Base-by-base conservation (phyloP, 2,329 filamentous ascomycete genomes). In the Furcasterigmium furcatum region DNA sequence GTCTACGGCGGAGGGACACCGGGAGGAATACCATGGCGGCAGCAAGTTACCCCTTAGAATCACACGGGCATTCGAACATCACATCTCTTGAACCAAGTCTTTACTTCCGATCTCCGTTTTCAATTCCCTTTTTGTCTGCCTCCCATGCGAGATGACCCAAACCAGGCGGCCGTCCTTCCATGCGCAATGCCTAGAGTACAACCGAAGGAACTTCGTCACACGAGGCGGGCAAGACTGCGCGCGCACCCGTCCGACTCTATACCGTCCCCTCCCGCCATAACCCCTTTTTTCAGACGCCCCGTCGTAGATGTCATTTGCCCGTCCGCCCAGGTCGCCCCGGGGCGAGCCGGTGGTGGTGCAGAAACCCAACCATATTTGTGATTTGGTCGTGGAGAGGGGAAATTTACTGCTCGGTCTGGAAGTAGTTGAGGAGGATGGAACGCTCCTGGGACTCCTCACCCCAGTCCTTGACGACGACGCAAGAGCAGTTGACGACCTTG, bases 401-500 rank as follows among this genome's bases (percentile, higher is more conserved):
- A 16, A 36, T 53, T 76, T 84, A 85, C 71, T 84, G 81, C 73
- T 84, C 81, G 72, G 91, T 96, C 82, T 96, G 88, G 91, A 99
- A 97, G 88, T 99, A 99, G 87, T 99, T 96, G 75, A 99, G 90
- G 72, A 99, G 88, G 76, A 97, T 91, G 68, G 86, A 90, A 71
- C 94, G 91, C 85, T 99, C 94, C 80, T 95, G 91, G 60, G 88
- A 95, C 82, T 99, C 94, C 85, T 97, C 94, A 84, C 94, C 94
- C 94, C 94, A 99, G 77, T 99, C 91, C 82, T 94, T 92, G 68
- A 99, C 94, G 55, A 99, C 94, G 66, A 99, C 94, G 83, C 94
- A 97, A 69, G 92, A 97, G 91, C 94, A 99, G 88, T 99, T 99
- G 80, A 99, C 94, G 62, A 99, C 92, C 87, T 99, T 99, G 77